Conservation (phyloP, 257 asterid species). For the Nemophila menziesii region DNA sequence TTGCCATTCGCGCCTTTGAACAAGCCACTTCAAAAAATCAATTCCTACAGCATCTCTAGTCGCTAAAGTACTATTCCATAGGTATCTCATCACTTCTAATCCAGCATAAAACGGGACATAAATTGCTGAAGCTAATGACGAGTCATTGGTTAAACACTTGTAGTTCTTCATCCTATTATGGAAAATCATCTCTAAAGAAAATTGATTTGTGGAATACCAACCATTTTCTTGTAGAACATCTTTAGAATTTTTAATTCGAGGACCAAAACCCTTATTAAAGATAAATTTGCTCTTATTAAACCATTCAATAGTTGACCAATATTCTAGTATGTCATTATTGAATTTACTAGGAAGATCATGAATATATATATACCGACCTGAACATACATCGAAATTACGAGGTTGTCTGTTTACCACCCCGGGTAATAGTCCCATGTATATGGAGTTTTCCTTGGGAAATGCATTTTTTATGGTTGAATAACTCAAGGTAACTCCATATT, state of each 20-base stretch:
- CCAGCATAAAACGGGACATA: not conserved
- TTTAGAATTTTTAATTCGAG: not conserved
- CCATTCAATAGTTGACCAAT: conserved; percentile 1
- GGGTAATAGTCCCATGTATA: no score
- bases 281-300: not conserved
- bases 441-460: no score
- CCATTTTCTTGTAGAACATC: conserved; percentile 4
- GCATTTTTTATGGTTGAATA: not conserved
- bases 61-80: not conserved
- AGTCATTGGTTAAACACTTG: not conserved
- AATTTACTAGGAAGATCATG: conserved; percentile 10
- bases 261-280: conserved; percentile 2
- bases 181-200: conserved; percentile 2
- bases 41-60: not conserved
- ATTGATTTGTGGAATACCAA: conserved; percentile 6
- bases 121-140: not conserved
- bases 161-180: conserved; percentile 1
- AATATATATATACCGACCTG: conserved; percentile 3
- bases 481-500: no score
- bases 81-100: not conserved
- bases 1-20: not conserved
- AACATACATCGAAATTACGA: not conserved
- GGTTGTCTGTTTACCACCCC: no score
- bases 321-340: not conserved
- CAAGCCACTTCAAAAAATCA: not conserved